These are phyloP conservation scores for Stachybotrys elegans DNA, from an alignment of 2,329 filamentous ascomycete species.

Conservation along the genomic window DNA sequence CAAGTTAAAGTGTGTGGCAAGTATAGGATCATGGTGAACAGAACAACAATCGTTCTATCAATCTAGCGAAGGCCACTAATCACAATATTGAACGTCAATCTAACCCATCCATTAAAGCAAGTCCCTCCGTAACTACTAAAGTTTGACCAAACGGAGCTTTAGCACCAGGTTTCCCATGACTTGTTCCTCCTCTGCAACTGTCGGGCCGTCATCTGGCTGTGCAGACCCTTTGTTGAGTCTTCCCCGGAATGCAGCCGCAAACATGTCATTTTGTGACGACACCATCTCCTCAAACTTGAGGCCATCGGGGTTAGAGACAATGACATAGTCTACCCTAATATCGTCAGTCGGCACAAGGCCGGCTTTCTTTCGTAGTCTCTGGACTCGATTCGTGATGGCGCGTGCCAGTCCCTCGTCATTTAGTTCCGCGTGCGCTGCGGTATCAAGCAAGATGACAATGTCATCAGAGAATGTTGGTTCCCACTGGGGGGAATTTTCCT, in stretches of 20 bases:
- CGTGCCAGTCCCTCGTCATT: constrained; percentile 72
- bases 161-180: background rate
- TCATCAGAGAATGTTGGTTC: constrained; percentile 17
- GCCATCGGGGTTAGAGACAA: constrained; percentile 69
- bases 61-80: no score
- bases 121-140: no score
- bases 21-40: no score
- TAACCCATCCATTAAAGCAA: no score
- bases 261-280: constrained; percentile 47
- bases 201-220: background rate
- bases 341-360: constrained; percentile 81
- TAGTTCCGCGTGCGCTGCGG: constrained; percentile 64
- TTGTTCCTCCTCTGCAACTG: background rate
- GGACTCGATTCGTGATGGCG: constrained; percentile 82
- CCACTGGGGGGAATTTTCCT: constrained; percentile 11
- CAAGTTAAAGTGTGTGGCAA: no score
- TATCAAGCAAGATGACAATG: constrained; percentile 75
- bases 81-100: no score
- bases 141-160: background rate
- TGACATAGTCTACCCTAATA: constrained; percentile 79
- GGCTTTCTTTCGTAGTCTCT: constrained; percentile 82
- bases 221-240: background rate
- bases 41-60: no score
- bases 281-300: constrained; percentile 59
- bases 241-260: background rate